Evolutionary conservation across 352 stramenopile genomes (phyloP), one percentile per base, ranked within the genome.

Genomic region (Phytopythium sindhum): DNA sequence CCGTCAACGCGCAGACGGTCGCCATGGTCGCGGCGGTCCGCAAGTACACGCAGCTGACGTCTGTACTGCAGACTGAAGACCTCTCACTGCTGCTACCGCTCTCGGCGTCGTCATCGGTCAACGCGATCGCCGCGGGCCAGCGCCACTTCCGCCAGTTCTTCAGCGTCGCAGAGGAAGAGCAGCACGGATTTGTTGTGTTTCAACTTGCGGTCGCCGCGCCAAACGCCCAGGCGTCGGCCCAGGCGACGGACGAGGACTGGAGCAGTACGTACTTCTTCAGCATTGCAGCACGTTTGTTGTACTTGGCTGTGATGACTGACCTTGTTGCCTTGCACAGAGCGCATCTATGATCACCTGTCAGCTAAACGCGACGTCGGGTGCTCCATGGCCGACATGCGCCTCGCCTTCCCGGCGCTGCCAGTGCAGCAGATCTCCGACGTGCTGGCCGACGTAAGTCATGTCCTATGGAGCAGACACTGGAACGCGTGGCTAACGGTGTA

Each of bases 81-180:
- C n/a, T 91, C 24, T 65, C 52, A 12, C 67, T 67, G 17, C 66
- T 91, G 31, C 57, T 90, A 2, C 80, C 83, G 12, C 64, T 70
- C 33, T 67, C 67, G 28, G 54, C 53, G 17, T 60, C 47, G 29
- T 64, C 73, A 10, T 26, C 23, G 15, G 39, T 55, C 15, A 75
- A 72, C 19, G 64, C 66, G 10, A 31, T 45, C 54, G 63, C 78
- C 19, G 69, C 63, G 31, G 75, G 69, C 7, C 66, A 78, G 37
- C 77, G 71, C n/a, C 74, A 85, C 50, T 74, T 84, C 42, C 73
- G 83, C 15, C 80, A 88, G 55, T 88, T 88, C 29, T 79, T 89
- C 59, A 89, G 82, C n/a, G 56, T 65, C 8, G 64, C 75, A 5
- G 80, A 91, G 54, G 82, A 91, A 60, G 64, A 65, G 17, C 65